Evolutionary conservation across 1,284 basidiomycete species (phyloP).

Genomic region (Gomphus bonarii): DNA sequence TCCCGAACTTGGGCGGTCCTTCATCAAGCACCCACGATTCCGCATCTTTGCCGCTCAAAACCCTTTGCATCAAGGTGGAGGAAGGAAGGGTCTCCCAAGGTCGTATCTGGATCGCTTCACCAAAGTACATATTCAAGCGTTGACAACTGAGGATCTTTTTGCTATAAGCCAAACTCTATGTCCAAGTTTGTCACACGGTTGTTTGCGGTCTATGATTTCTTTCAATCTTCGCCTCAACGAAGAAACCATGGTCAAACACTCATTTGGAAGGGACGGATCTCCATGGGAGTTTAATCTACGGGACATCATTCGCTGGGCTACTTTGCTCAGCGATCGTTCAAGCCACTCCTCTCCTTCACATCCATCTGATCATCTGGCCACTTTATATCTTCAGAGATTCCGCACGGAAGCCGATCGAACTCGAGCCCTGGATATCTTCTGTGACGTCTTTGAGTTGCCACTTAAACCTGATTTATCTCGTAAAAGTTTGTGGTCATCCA

Average conservation of each 20-base stretch:
- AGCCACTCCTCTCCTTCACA: slow-evolving; percentile 36
- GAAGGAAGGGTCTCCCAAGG: slow-evolving; percentile 94
- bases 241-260: slow-evolving; percentile 54
- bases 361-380: slow-evolving; percentile 56
- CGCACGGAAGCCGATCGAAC: slow-evolving; percentile 59
- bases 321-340: slow-evolving; percentile 29
- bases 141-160: slow-evolving; percentile 71
- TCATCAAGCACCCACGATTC: slow-evolving; percentile 84
- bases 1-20: slow-evolving; percentile 89
- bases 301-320: slow-evolving; percentile 86
- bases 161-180: slow-evolving; percentile 74
- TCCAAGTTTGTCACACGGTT: slow-evolving; percentile 43
- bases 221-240: slow-evolving; percentile 75
- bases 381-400: slow-evolving; percentile 84
- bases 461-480: slow-evolving; percentile 19
- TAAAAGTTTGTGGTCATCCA: slow-evolving; percentile 36
- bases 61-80: slow-evolving; percentile 92
- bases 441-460: slow-evolving; percentile 42
- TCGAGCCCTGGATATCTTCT: slow-evolving; percentile 54
- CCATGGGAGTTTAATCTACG: slow-evolving; percentile 99
- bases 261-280: slow-evolving; percentile 76
- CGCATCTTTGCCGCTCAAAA: slow-evolving; percentile 98
- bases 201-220: slow-evolving; percentile 70
- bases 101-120: slow-evolving; percentile 98
- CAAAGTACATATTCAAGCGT: slow-evolving; percentile 90